Conservation (phyloP, 2,329 filamentous ascomycete species). For the Fusarium circinatum region DNA sequence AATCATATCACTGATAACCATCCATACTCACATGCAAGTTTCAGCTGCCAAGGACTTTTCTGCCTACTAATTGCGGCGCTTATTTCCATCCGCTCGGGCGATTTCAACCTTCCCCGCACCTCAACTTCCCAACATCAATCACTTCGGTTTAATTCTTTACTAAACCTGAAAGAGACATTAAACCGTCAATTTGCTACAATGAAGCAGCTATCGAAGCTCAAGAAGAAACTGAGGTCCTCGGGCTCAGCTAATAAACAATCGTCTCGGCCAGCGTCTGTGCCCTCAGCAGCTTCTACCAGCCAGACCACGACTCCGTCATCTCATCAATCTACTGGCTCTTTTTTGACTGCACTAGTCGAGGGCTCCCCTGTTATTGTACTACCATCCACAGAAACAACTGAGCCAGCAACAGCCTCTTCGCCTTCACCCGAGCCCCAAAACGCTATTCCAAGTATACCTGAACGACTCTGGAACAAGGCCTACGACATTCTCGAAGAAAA, state of each 20-base stretch:
- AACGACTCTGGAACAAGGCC: accelerated
- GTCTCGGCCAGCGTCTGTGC: accelerated
- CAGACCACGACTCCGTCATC: not conserved
- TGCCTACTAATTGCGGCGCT: no score
- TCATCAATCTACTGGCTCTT: accelerated
- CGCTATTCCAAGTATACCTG: accelerated
- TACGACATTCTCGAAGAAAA: accelerated
- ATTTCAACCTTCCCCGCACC: no score
- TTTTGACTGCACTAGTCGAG: accelerated
- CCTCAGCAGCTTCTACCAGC: not conserved
- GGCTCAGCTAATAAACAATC: accelerated
- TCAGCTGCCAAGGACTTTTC: no score
- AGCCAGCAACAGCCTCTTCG: accelerated
- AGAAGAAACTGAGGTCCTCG: not conserved
- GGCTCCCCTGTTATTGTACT: accelerated
- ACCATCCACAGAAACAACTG: accelerated
- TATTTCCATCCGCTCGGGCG: no score
- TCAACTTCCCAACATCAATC: no score
- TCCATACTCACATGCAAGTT: no score
- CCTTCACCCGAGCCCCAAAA: accelerated
- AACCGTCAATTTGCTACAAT: no score
- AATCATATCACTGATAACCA: no score
- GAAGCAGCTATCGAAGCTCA: no score
- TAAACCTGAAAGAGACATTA: no score
- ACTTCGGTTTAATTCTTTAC: no score